These are phyloP conservation scores for Wickerhamiella vanderwaltii DNA, from an alignment of 805 yeast genomes.

Conservation along the genomic window DNA sequence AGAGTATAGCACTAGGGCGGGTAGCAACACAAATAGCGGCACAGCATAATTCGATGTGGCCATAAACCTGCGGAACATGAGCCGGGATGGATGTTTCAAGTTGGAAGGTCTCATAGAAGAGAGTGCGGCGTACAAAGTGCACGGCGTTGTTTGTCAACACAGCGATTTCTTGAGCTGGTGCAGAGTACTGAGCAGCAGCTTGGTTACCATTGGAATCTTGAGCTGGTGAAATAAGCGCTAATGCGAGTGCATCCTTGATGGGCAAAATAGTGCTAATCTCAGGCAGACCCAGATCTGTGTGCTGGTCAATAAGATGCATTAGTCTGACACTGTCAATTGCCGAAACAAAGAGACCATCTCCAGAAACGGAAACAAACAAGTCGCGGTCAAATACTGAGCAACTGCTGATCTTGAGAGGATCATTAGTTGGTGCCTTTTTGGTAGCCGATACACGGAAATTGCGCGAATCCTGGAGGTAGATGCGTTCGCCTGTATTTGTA, in stretches of 20 bases:
- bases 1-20: slow-evolving; percentile 41
- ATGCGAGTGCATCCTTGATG: slow-evolving; percentile 55
- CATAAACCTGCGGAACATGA: slow-evolving; percentile 59
- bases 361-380: slow-evolving; percentile 39
- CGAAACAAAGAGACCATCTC: slow-evolving; percentile 48
- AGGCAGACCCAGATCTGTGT: slow-evolving; percentile 26
- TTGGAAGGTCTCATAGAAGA: slow-evolving; percentile 69
- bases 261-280: slow-evolving; percentile 40
- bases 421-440: slow-evolving; percentile 3
- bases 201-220: slow-evolving; percentile 41
- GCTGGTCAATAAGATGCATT: slow-evolving; percentile 48
- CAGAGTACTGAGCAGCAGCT: slow-evolving; percentile 73
- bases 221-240: slow-evolving; percentile 61
- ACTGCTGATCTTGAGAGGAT: neutral
- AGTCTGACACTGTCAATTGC: slow-evolving; percentile 74
- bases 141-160: slow-evolving; percentile 71
- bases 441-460: neutral
- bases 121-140: slow-evolving; percentile 60
- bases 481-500: slow-evolving; percentile 17
- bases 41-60: slow-evolving; percentile 81
- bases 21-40: slow-evolving; percentile 72
- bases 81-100: slow-evolving; percentile 53
- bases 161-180: slow-evolving; percentile 58
- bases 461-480: slow-evolving; percentile 16
- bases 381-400: slow-evolving; percentile 23